Percentiles rank a stretch among this genome's conserved stretches.
Evolutionary conservation across 208 protist species (phyloP).

Genomic region (Trypanosoma theileri): DNA sequence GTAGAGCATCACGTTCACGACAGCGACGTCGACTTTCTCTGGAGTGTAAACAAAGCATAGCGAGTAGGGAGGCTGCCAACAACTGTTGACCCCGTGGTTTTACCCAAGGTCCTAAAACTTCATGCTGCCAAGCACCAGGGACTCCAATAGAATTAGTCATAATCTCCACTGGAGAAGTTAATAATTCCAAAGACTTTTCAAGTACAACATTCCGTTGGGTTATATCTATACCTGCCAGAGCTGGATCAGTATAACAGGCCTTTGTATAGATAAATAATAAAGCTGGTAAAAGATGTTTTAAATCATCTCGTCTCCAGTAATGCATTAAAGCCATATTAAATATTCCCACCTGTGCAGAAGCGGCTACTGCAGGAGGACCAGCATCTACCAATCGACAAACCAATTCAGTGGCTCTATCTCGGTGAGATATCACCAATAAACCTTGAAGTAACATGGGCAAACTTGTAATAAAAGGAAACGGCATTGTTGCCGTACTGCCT

Average conservation of each 20-base stretch:
- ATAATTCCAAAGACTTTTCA: conserved; percentile 51
- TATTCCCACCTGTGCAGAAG: conserved; percentile 80
- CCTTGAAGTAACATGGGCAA: conserved; percentile 82
- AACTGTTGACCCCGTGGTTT: conserved; percentile 61
- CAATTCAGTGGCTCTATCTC: conserved; percentile 74
- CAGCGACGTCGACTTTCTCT: conserved; percentile 47
- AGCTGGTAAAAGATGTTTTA: conserved; percentile 77
- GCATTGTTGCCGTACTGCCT: neutral
- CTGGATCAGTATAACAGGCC: conserved; percentile 78
- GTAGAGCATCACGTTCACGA: conserved; percentile 44
- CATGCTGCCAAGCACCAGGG: conserved; percentile 70
- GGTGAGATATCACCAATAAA: conserved; percentile 68
- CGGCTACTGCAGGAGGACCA: conserved; percentile 63
- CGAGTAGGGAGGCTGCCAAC: conserved; percentile 61
- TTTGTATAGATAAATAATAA: conserved; percentile 86
- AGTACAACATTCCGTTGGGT: conserved; percentile 55
- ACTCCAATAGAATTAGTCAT: conserved; percentile 17
- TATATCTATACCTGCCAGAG: conserved; percentile 44
- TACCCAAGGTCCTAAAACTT: conserved; percentile 58
- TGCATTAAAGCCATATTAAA: conserved; percentile 71
- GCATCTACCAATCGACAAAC: conserved; percentile 82
- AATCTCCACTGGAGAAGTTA: conserved; percentile 57
- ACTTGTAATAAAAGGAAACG: conserved; percentile 67
- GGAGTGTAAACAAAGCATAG: conserved; percentile 59
- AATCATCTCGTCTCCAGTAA: conserved; percentile 74